Evolutionary conservation across 805 yeast species (phyloP).

Genomic region (Metschnikowia dekortorum): DNA sequence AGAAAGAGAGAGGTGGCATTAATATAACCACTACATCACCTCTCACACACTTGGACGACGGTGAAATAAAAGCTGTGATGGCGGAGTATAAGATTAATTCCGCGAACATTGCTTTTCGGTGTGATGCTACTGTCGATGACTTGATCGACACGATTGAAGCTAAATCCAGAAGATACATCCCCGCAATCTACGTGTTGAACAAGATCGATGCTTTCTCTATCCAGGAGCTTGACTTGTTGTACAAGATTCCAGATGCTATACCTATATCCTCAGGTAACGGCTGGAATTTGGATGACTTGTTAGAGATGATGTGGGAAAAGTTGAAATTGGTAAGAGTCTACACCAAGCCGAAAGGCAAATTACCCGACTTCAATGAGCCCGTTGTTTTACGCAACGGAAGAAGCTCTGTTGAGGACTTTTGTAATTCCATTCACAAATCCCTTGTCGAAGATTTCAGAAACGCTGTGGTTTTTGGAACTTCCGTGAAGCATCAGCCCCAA

Average conservation of each 20-base stretch:
- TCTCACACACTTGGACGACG: conserved; percentile 83
- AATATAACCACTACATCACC: conserved; percentile 92
- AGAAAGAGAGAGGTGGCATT: conserved; percentile 94
- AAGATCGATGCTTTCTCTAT: conserved; percentile 93
- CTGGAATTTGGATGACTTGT: conserved; percentile 94
- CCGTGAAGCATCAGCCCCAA: conserved; percentile 98
- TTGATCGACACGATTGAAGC: conserved; percentile 91
- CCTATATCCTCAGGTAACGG: conserved; percentile 95
- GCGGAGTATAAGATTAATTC: conserved; percentile 90
- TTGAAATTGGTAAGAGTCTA: conserved; percentile 90
- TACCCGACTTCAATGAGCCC: conserved; percentile 94
- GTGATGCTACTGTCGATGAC: conserved; percentile 98
- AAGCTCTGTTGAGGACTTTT: conserved; percentile 89
- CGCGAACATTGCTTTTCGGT: conserved; percentile 93
- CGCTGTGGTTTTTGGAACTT: conserved; percentile 89
- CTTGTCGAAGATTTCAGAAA: conserved; percentile 89
- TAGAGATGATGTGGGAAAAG: conserved; percentile 94
- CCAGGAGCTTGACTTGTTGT: conserved; percentile 85
- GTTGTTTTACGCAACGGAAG: conserved; percentile 82
- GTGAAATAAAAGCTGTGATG: conserved; percentile 95
- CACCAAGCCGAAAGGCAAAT: conserved; percentile 92
- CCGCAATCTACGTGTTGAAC: conserved; percentile 91
- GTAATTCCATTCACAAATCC: conserved; percentile 93
- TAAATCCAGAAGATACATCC: conserved; percentile 86
- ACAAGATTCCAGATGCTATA: conserved; percentile 93